A percentile compares a stretch with the other conserved stretches of the same genome.
phyloP scores from a whole-genome alignment of 2,329 filamentous ascomycete genomes.

The Xylariales sp. region DNA sequence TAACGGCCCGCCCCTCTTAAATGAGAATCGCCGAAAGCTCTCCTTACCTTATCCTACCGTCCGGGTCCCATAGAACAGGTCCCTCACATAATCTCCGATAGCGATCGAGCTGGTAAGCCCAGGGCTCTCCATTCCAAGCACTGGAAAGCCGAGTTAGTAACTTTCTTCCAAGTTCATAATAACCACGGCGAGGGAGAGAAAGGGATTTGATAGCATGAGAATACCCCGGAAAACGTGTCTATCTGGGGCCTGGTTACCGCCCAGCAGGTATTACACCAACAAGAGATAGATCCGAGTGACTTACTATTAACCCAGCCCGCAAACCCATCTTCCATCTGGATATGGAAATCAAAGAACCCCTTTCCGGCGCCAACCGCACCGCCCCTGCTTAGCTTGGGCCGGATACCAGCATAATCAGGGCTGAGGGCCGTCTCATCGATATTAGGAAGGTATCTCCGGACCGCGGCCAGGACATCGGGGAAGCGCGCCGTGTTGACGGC shows the following conservation, averaged over 20 bases:
- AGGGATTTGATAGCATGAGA: neutral
- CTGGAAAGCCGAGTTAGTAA: slow-evolving; percentile 24
- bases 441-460: slow-evolving; percentile 80
- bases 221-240: neutral
- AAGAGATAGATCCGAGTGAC: neutral
- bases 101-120: slow-evolving; percentile 89
- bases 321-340: slow-evolving; percentile 80
- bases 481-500: slow-evolving; percentile 73
- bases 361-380: slow-evolving; percentile 71
- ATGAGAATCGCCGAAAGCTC: neutral
- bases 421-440: slow-evolving; percentile 74
- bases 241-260: neutral
- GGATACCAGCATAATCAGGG: slow-evolving; percentile 90
- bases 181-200: neutral
- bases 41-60: neutral
- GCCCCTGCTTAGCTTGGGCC: slow-evolving; percentile 79
- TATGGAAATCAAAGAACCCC: slow-evolving; percentile 86
- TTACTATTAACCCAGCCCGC: slow-evolving; percentile 81
- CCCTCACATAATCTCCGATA: slow-evolving; percentile 80
- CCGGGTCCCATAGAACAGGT: slow-evolving; percentile 57
- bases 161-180: neutral
- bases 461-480: slow-evolving; percentile 75
- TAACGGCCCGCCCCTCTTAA: no score
- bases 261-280: no score
- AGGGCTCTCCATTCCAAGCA: slow-evolving; percentile 93